Conservation (phyloP, 805 yeast species). For the Candida caryicola region DNA sequence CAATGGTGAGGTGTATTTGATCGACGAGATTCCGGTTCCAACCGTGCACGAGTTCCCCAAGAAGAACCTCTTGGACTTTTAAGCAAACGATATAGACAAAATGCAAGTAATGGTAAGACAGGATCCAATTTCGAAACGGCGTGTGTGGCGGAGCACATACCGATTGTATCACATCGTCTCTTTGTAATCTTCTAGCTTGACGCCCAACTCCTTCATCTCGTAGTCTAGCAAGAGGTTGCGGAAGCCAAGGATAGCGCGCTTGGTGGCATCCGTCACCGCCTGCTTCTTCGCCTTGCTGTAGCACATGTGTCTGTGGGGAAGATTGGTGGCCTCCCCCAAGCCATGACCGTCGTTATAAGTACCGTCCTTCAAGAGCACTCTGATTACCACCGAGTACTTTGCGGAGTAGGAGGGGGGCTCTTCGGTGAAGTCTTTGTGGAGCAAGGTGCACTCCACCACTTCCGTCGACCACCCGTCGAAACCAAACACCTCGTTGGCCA, state of each 20-base stretch:
- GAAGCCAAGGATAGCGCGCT: conserved; percentile 40
- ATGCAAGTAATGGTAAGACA: no score
- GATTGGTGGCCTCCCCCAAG: conserved; percentile 30
- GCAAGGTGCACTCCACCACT: conserved; percentile 24
- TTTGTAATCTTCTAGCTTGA: not conserved
- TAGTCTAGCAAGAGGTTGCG: conserved; percentile 25
- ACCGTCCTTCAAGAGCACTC: conserved; percentile 44
- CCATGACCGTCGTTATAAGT: conserved; percentile 40
- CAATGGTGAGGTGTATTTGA: conserved; percentile 74
- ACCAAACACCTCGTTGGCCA: conserved; percentile 55
- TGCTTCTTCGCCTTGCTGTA: conserved; percentile 44
- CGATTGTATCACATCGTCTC: no score
- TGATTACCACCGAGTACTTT: conserved; percentile 27
- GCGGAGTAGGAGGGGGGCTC: conserved; percentile 20
- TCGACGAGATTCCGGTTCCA: conserved; percentile 77
- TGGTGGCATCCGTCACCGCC: conserved; percentile 46
- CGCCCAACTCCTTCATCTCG: conserved; percentile 15
- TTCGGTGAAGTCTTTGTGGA: conserved; percentile 20
- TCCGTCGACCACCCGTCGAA: conserved; percentile 56
- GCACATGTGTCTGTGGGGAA: conserved; percentile 33
- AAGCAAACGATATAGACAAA: no score
- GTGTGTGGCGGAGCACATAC: no score
- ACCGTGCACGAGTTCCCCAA: conserved; percentile 59
- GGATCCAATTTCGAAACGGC: no score
- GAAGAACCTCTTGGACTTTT: conserved; percentile 58